Base-by-base conservation (phyloP, 164 flowering plant genomes). In the Magnolia sinica region DNA sequence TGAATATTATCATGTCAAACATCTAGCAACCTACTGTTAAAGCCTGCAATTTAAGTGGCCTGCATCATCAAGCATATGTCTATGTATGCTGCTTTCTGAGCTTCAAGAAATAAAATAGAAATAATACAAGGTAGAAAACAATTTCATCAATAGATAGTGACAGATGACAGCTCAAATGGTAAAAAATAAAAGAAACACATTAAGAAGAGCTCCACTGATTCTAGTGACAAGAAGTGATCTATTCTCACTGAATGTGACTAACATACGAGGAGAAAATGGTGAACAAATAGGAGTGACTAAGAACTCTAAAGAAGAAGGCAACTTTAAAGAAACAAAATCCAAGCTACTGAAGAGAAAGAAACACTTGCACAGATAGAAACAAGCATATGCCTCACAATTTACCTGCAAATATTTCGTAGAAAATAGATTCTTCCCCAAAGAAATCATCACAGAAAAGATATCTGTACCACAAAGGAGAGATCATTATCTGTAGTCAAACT, bases 321-420 rank as follows among this genome's bases (percentile, higher is more conserved):
- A 24, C 45, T 37, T 37, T 37, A 37, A 37, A 37, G 45, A 3
- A 5, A 37, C 45, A 37, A 37, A 37, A 3, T 37, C 45, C 45
- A 37, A 37, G 45, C 45, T 37, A 4, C 45, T 37, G 45, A 37
- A 37, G 45, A 37, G 45, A 37, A 37, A 10, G 10, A 76, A 16
- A 19, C 67, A 71, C 19, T 64, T 20, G 20, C 27, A 64, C 70
- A 74, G 6, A 37, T 37, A 37, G 9, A 22, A 20, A 22, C 16
- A 22, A 64, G 74, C 45, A 71, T 52, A 55, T 7, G 61, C 52
- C 76, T 50, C 2, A 55, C 16, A 73, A 4, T 64, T 27, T 88
- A 96, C 99, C 99, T 81, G 98, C 82, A 89, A 94, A 92, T 84
- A 94, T 94, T 74, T 96, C 99, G 82, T 87, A 83, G 82, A 91